These are phyloP conservation scores for Moniliophthora roreri DNA, from an alignment of 1,284 basidiomycete species.

Conservation along the genomic window DNA sequence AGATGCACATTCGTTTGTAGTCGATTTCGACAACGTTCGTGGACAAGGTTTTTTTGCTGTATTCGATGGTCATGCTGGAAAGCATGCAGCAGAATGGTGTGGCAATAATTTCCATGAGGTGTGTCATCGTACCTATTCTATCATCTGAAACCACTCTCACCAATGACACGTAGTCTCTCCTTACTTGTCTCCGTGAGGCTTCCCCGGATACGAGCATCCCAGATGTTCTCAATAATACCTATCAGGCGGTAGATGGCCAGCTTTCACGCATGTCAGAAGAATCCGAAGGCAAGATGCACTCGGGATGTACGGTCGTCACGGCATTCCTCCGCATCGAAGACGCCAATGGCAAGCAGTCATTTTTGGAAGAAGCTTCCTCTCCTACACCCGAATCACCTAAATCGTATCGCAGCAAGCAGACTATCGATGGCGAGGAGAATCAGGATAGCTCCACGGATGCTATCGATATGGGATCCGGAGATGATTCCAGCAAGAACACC, in stretches of 20 bases:
- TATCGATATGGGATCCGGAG: constrained; percentile 14
- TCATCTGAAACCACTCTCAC: not conserved
- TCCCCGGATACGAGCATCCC: constrained; percentile 64
- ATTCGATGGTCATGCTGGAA: constrained; percentile 98
- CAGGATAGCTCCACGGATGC: constrained; percentile 33
- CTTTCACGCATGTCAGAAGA: constrained; percentile 83
- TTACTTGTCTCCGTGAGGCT: constrained; percentile 49
- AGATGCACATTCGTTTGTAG: constrained; percentile 94
- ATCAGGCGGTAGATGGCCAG: constrained; percentile 86
- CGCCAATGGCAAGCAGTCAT: constrained; percentile 64
- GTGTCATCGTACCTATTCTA: constrained; percentile 21
- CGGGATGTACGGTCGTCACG: constrained; percentile 97
- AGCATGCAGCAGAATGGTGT: constrained; percentile 99
- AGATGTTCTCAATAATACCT: constrained; percentile 90
- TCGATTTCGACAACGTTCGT: constrained; percentile 87
- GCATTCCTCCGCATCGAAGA: constrained; percentile 96
- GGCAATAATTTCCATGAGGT: constrained; percentile 95
- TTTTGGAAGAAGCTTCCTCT: constrained; percentile 38
- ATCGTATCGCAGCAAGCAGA: constrained; percentile 28
- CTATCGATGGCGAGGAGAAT: constrained; percentile 31
- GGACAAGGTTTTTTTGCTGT: constrained; percentile 98
- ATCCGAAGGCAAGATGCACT: constrained; percentile 88
- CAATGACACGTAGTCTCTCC: constrained; percentile 45
- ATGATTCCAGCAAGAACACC: constrained; percentile 17
- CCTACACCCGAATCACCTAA: constrained; percentile 30